These are phyloP conservation scores for Sporothrix brunneoviolacea DNA, from an alignment of 2,329 filamentous ascomycete species.

Conservation along the genomic window DNA sequence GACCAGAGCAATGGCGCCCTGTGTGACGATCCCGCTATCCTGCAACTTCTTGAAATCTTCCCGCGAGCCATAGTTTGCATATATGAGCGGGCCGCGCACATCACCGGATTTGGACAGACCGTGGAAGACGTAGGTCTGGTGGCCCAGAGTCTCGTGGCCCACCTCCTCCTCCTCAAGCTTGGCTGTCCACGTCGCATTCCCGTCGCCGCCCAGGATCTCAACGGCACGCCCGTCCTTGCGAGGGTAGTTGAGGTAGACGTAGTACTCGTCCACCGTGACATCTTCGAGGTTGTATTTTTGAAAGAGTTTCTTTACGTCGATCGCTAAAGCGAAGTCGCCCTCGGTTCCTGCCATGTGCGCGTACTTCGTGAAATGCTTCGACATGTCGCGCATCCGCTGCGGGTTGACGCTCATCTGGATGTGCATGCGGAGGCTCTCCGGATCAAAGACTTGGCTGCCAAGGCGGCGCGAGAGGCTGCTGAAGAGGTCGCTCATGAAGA, in stretches of 20 bases:
- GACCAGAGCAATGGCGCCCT: constrained; percentile 78
- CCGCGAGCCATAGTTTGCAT: constrained; percentile 83
- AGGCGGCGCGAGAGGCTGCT: constrained; percentile 56
- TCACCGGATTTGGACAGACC: constrained; percentile 83
- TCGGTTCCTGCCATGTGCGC: constrained; percentile 92
- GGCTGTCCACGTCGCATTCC: constrained; percentile 63
- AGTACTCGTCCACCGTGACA: constrained; percentile 69
- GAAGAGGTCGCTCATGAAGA: constrained; percentile 83
- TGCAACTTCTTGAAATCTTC: constrained; percentile 72
- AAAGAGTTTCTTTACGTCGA: constrained; percentile 78
- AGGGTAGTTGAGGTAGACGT: constrained; percentile 91
- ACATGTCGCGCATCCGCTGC: constrained; percentile 61
- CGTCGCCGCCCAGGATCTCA: constrained; percentile 66
- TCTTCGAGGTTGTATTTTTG: constrained; percentile 64
- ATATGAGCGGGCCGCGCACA: constrained; percentile 78
- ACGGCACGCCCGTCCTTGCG: constrained; percentile 69
- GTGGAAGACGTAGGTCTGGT: constrained; percentile 76
- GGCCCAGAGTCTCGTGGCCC: constrained; percentile 53
- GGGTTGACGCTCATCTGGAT: constrained; percentile 68
- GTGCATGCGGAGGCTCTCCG: constrained; percentile 71
- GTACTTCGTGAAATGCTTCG: constrained; percentile 72
- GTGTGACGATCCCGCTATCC: constrained; percentile 64
- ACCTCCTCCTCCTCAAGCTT: constrained; percentile 74
- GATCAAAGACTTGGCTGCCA: constrained; percentile 68
- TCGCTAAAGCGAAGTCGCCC: constrained; percentile 78